Base-by-base conservation (phyloP, 2,329 filamentous ascomycete genomes). In the Fusarium cyanostomum region DNA sequence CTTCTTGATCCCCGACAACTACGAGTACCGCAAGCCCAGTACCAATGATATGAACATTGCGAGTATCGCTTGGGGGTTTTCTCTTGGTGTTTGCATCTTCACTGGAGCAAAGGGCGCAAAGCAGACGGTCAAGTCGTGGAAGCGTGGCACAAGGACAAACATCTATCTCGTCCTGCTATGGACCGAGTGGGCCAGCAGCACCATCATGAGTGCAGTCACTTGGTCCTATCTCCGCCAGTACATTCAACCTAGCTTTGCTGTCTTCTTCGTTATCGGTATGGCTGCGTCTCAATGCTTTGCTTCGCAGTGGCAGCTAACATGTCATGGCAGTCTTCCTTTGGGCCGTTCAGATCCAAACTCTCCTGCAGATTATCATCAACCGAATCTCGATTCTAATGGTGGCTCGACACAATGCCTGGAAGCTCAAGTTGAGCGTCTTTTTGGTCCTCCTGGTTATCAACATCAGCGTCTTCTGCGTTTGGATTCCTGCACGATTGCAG, bases 291-390 rank as follows among this genome's bases (percentile, higher is more conserved):
- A 2, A 1, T 1, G 7, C 1, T 2, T 0, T 7, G 4, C 3
- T 11, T 5, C 9, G 1, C 3, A 5, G 9, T 4, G 16, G 12
- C 5, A 6, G 12, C 56, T 64, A 37, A 64, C 15, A 5, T 3
- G 1, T 3, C 0, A 2, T 1, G 11, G 3, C 2, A 72, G 70
- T 72, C 27, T 34, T 68, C 5, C 63, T 72, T 5, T 81, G 81
- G 80, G 73, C 74, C 8, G 64, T 81, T 7, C 77, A 82, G 64
- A 78, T 84, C 16, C 83, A 85, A 54, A 75, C 82, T 8, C 70
- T 85, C 1, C 80, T 84, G 44, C 82, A 84, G 62, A 85, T 85
- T 42, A 85, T 86, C 69, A 82, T 84, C 67, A 86, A 85, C 63
- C 80, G 83, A 52, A 81, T 84, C 18, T 74, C 78, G 0, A 75